Evolutionary conservation across 139 green algal genomes (phyloP).

Genomic region (Gonium pectorale): DNA sequence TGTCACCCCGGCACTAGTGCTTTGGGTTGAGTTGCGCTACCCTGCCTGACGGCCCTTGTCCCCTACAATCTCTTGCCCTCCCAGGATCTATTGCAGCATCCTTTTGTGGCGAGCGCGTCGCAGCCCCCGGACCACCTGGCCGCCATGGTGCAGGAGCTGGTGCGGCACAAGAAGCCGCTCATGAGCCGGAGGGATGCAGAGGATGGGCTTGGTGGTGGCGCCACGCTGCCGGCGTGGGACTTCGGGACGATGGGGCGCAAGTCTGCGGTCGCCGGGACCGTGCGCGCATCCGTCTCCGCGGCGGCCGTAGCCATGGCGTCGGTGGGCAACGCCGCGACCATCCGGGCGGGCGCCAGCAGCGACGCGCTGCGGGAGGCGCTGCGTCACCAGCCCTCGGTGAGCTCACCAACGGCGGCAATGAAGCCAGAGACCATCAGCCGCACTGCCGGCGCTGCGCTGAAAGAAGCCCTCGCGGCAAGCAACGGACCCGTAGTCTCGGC

Average conservation of each 20-base stretch:
- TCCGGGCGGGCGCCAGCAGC: not conserved
- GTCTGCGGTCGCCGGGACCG: not conserved
- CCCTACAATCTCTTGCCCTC: too few relatives aligned
- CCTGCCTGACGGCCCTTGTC: too few relatives aligned
- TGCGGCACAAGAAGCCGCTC: slow-evolving; percentile 37
- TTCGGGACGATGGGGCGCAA: slow-evolving; percentile 57
- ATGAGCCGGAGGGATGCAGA: slow-evolving; percentile 22
- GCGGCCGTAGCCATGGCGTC: not conserved
- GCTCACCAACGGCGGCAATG: not conserved
- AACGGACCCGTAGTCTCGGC: too few relatives aligned
- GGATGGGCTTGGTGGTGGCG: not conserved
- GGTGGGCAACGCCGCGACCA: not conserved
- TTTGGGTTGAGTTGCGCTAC: too few relatives aligned
- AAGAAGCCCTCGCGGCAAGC: slow-evolving; percentile 28
- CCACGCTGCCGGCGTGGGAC: slow-evolving; percentile 63
- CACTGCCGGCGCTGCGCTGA: slow-evolving; percentile 31
- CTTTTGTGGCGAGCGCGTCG: slow-evolving; percentile 45
- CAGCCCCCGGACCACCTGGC: slow-evolving; percentile 15
- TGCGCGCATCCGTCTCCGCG: not conserved
- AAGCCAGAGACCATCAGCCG: not conserved
- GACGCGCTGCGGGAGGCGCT: slow-evolving; percentile 27
- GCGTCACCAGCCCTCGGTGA: not conserved
- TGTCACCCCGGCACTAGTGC: too few relatives aligned
- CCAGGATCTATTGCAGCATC: slow-evolving; percentile 56
- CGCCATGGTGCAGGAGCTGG: slow-evolving; percentile 41